These are phyloP conservation scores for Geotrichum candidum DNA, from an alignment of 1,139 yeast genomes.

Conservation along the genomic window DNA sequence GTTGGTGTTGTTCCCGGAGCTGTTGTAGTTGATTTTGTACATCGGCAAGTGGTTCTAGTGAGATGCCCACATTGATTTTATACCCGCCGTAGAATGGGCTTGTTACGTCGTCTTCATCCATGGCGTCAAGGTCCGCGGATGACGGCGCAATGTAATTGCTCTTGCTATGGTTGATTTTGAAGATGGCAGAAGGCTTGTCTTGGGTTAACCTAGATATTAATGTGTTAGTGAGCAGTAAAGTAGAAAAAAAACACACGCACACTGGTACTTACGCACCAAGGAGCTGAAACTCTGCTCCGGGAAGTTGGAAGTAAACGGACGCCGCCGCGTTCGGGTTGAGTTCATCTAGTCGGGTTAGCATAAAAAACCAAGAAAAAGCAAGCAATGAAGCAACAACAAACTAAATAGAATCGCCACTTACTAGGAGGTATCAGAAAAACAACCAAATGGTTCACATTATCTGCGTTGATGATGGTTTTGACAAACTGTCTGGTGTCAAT, in stretches of 20 bases:
- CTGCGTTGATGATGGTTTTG: conserved; percentile 55
- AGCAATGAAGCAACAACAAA: not conserved
- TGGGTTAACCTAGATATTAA: conserved; percentile 47
- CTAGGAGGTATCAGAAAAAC: conserved; percentile 70
- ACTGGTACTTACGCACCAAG: conserved; percentile 48
- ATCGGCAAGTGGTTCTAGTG: conserved; percentile 66
- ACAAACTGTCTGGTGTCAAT: conserved; percentile 61
- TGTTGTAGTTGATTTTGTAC: conserved; percentile 50
- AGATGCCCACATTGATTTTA: conserved; percentile 69
- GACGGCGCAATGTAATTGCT: conserved; percentile 25
- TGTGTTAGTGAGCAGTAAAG: not conserved
- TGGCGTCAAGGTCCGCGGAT: conserved; percentile 32
- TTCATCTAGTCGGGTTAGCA: conserved; percentile 23
- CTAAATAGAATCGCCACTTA: conserved; percentile 27
- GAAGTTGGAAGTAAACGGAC: conserved; percentile 80
- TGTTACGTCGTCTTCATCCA: conserved; percentile 32
- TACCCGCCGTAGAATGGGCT: conserved; percentile 18
- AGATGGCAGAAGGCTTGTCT: conserved; percentile 84
- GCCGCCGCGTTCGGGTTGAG: conserved; percentile 73
- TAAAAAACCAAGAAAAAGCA: not conserved
- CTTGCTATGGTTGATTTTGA: conserved; percentile 53
- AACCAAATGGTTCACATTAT: conserved; percentile 64
- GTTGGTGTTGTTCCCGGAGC: conserved; percentile 20
- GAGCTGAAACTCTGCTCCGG: conserved; percentile 66
- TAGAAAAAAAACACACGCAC: not conserved